Percentiles rank a stretch among this genome's conserved stretches.
phyloP scores from a whole-genome alignment of 2,329 filamentous ascomycete species.

The Thelonectria rubi region DNA sequence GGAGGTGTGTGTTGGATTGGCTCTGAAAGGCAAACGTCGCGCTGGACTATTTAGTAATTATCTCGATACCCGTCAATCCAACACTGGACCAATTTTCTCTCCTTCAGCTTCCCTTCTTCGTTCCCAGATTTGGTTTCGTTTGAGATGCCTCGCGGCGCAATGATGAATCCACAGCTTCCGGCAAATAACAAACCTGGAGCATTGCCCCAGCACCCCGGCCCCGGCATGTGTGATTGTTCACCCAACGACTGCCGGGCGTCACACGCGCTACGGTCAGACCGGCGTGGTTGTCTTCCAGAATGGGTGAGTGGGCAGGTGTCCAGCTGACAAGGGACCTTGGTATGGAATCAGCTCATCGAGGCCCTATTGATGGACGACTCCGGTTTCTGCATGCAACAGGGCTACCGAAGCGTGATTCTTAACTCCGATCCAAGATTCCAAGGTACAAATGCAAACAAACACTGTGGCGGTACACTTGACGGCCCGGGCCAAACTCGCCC shows the following conservation, averaged over 20 bases:
- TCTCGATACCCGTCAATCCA: conserved; percentile 45
- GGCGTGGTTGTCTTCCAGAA: no score
- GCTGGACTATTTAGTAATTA: conserved; percentile 43
- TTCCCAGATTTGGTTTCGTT: not conserved
- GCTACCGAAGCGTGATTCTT: no score
- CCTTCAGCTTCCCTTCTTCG: not conserved
- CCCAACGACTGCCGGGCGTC: conserved; percentile 2
- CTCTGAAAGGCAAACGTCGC: conserved; percentile 37
- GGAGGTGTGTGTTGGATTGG: conserved; percentile 39
- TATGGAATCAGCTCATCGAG: not conserved
- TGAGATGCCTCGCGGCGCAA: no score
- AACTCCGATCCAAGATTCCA: no score
- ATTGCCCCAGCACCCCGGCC: conserved; percentile 2
- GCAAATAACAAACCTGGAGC: conserved; percentile 13
- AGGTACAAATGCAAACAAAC: no score
- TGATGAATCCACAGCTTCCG: not conserved
- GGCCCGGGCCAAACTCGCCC: not conserved
- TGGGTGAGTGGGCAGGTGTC: not conserved
- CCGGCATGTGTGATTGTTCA: conserved; percentile 9
- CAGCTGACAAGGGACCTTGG: not conserved
- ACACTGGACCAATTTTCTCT: conserved; percentile 25
- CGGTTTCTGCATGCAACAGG: not conserved
- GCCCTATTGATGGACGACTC: not conserved
- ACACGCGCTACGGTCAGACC: not conserved
- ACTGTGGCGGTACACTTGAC: not conserved